Evolutionary conservation across 495 filamentous ascomycete genomes (phyloP).

Genomic region (Penicillium bovifimosum): DNA sequence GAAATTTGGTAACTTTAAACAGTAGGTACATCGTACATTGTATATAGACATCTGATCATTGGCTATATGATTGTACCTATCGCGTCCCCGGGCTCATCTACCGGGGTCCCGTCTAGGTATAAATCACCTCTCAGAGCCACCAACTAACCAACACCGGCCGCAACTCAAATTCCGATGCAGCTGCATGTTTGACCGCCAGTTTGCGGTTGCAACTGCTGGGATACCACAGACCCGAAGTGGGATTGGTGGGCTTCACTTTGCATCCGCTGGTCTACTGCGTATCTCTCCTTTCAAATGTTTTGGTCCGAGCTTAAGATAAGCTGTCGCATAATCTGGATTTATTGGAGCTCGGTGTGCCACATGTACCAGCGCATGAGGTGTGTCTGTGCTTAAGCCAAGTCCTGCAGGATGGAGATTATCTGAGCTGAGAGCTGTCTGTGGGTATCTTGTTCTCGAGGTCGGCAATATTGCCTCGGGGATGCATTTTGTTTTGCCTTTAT

Average conservation of each 20-base stretch:
- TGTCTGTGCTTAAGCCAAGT: slow-evolving; percentile 3
- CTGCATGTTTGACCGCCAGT: slow-evolving; percentile 9
- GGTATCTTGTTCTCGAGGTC: neutral
- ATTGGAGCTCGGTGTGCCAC: neutral
- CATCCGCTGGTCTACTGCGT: neutral
- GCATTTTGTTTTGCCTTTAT: neutral
- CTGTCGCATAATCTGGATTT: neutral
- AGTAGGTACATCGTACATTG: too few species aligned
- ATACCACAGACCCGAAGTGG: neutral
- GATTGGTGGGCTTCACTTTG: neutral
- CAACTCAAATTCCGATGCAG: neutral
- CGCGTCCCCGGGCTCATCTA: too few species aligned
- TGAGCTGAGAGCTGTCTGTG: neutral
- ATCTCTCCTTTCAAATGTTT: neutral
- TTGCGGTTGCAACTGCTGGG: neutral
- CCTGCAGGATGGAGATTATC: slow-evolving; percentile 5
- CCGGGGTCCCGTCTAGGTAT: too few species aligned
- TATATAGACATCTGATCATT: too few species aligned
- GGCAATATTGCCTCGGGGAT: neutral
- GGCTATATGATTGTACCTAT: too few species aligned
- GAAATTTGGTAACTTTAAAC: too few species aligned
- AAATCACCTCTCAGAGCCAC: neutral
- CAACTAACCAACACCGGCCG: neutral
- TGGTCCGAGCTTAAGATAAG: slow-evolving; percentile 6
- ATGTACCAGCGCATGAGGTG: neutral